Percentiles rank a stretch among this genome's conserved stretches.
phyloP scores from a whole-genome alignment of 306 rosid species.

The Cercis canadensis region DNA sequence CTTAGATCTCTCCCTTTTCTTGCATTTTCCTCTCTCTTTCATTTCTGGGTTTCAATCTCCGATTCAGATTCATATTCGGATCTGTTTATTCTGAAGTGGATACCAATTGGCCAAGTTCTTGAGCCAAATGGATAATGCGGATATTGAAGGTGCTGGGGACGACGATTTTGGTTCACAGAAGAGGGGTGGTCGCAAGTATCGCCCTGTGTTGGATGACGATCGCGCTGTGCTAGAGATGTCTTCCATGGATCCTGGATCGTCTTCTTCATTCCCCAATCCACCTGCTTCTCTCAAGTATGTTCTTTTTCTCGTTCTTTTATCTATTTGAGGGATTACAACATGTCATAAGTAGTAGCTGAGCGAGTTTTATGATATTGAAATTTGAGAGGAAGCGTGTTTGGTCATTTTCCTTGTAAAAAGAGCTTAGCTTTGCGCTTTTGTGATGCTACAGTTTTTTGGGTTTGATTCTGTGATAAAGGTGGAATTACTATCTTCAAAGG shows the following conservation, averaged over 20 bases:
- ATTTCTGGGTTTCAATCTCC: conserved; percentile 19
- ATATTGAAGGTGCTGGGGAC: conserved; percentile 77
- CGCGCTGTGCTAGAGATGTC: conserved; percentile 99
- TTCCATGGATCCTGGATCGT: conserved; percentile 84
- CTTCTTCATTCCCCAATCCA: conserved; percentile 56
- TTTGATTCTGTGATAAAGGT: neutral
- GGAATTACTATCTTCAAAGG: neutral
- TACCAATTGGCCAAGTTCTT: neutral
- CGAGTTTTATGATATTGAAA: neutral
- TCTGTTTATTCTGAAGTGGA: conserved; percentile 26
- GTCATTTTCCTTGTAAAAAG: neutral
- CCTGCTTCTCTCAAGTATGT: conserved; percentile 67
- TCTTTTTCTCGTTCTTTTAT: neutral
- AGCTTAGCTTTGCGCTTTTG: neutral
- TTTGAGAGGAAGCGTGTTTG: neutral
- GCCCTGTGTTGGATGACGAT: conserved; percentile 90
- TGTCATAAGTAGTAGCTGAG: neutral
- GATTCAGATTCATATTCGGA: conserved; percentile 36
- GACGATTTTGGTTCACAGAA: conserved; percentile 59
- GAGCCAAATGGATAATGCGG: conserved; percentile 70
- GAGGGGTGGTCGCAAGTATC: conserved; percentile 70
- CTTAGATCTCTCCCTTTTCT: conserved; percentile 35
- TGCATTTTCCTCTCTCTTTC: neutral
- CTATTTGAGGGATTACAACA: neutral
- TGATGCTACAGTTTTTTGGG: neutral